Base-by-base conservation (phyloP, 148 eudicot genomes). In the Arctostaphylos glauca region DNA sequence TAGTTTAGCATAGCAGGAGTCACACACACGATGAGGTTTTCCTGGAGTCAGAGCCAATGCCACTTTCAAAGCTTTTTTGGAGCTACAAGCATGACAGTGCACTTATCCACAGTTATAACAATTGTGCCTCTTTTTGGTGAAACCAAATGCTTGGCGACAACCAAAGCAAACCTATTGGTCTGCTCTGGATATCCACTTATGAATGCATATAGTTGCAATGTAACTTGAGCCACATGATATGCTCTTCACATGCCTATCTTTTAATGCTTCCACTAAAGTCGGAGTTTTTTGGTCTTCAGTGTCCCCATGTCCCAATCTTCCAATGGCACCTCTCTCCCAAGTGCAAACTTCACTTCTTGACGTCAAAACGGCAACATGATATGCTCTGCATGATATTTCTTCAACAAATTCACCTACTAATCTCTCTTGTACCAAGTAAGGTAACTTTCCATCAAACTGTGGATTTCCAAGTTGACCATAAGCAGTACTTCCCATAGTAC, bases 11-110 rank as follows among this genome's bases (percentile, higher is more conserved):
- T 90, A 90, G 77, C 97, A 92, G 54, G 93, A 88, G 71, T 93
- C 97, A 82, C 97, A 92, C 7, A 93, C 97, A 10, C 97, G 93
- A 85, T 93, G 97, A 52, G 97, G 97, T 77, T 93, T 93, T 76
- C 91, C 91, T 3, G 94, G 97, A 21, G 97, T 93, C 2, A 94
- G 97, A 73, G 97, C 97, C 66, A 93, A 88, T 44, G 97, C 97
- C 38, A 93, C 97, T 84, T 85, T 89, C 16, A 92, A 74, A 31
- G 97, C 94, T 54, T 93, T 93, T 58, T 76, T 90, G 16, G 97
- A 93, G 76, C 94, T 92, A 82, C 97, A 93, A 43, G 91, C 88
- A 64, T 92, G 92, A 70, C 97, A 93, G 82, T 90, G 92, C 15
- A 93, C 97, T 12, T 92, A 87, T 9, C 94, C 94, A 64, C 97